phyloP scores from a whole-genome alignment of 306 rosid genomes.

The Amphicarpaea edgeworthii region DNA sequence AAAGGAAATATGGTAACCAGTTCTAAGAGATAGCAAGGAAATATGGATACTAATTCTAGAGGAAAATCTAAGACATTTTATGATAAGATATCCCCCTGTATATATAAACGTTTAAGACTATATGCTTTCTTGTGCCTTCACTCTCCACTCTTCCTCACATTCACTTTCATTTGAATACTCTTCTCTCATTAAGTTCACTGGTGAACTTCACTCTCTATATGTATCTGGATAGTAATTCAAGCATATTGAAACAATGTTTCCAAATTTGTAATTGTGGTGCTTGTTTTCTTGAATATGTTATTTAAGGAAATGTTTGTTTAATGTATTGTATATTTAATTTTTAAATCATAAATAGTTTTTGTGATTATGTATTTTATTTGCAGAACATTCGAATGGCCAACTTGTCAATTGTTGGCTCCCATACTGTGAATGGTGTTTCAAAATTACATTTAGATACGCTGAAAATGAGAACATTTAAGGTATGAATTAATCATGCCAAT shows the following conservation, averaged over 20 bases:
- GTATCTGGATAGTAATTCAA: too few relatives aligned
- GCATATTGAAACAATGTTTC: constrained; percentile 15
- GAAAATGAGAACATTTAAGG: constrained; percentile 69
- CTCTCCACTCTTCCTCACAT: too few relatives aligned
- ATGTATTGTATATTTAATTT: constrained; percentile 33
- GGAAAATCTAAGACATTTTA: neutral
- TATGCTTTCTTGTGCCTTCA: too few relatives aligned
- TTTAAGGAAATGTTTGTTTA: constrained; percentile 31
- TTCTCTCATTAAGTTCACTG: too few relatives aligned
- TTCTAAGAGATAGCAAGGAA: neutral
- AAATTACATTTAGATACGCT: constrained; percentile 64
- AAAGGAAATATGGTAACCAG: neutral
- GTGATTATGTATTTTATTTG: constrained; percentile 46
- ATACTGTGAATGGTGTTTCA: constrained; percentile 77
- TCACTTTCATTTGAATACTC: too few relatives aligned
- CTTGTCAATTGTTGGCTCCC: constrained; percentile 70
- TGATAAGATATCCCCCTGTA: too few relatives aligned
- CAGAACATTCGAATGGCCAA: constrained; percentile 78
- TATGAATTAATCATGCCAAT: constrained; percentile 41
- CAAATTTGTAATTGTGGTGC: constrained; percentile 2
- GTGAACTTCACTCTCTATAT: too few relatives aligned
- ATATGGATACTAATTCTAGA: neutral
- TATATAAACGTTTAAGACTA: too few relatives aligned
- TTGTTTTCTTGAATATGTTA: constrained; percentile 35
- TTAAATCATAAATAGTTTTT: neutral